Base-by-base conservation (phyloP, 768 basidiomycete genomes). In the Agrocybe pediades region DNA sequence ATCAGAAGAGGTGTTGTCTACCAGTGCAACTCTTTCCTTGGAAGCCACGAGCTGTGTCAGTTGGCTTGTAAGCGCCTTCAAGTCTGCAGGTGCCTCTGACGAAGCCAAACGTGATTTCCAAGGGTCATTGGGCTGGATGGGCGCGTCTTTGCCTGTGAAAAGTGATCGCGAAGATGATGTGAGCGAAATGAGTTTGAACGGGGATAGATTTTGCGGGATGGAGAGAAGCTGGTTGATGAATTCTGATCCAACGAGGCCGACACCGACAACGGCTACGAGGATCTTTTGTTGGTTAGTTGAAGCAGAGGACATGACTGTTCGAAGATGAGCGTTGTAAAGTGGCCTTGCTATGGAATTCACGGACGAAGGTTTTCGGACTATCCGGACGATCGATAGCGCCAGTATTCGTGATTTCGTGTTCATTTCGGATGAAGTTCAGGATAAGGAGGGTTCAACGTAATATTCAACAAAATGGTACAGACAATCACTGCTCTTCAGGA, bases 1-100 rank as follows among this genome's bases (percentile, higher is more conserved):
- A 33, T 92, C 88, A 27, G 90, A 88, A 0, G 94, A 90, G 0
- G 97, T 98, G 68, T 95, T 96, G 71, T 99, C 97, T 54, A 99
- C 88, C 41, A 97, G 78, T 2, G 86, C 87, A 40, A 82, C 82
- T 44, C 75, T 73, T 51, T 78, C 69, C 60, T 78, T 79, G 47
- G 69, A 69, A 40, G 65, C 63, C 4, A 82, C 80, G 19, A 87
- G 71, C 8, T 70, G 65, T 0, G 75, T 71, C 15, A 89, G 71
- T n/a, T 70, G 73, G 9, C 68, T 62, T 0, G 79, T 76, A 11
- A 89, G 69, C 3, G 67, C 59, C 21, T 74, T 64, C 15, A 93
- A 76, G 21, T 81, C 74, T 1, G 74, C 69, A 49, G 79, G 75
- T 65, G 82, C 78, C 25, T 64, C 55, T 1, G 78, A 74, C 5